These are phyloP conservation scores for Mucor indicus DNA, from an alignment of 371 early-diverging fungal genomes.

Conservation along the genomic window DNA sequence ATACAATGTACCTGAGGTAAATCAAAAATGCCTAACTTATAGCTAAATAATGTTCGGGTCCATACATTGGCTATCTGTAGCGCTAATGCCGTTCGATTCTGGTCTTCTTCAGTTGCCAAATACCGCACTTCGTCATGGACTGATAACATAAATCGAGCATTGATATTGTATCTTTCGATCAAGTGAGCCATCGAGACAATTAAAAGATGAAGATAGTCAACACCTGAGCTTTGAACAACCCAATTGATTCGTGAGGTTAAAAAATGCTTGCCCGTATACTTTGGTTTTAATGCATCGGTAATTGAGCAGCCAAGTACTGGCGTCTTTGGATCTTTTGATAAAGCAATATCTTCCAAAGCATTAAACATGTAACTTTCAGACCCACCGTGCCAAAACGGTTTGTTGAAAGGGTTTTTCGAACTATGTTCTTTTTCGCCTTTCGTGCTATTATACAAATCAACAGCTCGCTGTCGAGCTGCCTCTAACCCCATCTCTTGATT, in stretches of 20 bases:
- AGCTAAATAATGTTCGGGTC: conserved; percentile 89
- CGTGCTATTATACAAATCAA: conserved; percentile 73
- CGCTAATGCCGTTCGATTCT: conserved; percentile 77
- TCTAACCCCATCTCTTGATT: conserved; percentile 67
- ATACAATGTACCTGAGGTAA: conserved; percentile 72
- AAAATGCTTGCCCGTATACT: conserved; percentile 64
- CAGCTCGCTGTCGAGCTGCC: conserved; percentile 67
- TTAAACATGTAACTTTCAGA: conserved; percentile 97
- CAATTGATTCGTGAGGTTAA: conserved; percentile 93
- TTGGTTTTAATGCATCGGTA: conserved; percentile 79
- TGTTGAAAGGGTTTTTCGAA: conserved; percentile 22
- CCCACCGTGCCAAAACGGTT: conserved; percentile 86
- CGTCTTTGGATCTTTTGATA: conserved; percentile 73
- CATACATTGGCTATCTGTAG: conserved; percentile 93
- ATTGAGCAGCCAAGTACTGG: conserved; percentile 89
- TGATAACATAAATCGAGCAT: conserved; percentile 86
- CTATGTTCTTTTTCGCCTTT: conserved; percentile 74
- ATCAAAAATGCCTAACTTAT: conserved; percentile 81
- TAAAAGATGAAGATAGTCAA: conserved; percentile 96
- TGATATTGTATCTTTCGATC: conserved; percentile 70
- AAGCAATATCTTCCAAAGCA: conserved; percentile 82
- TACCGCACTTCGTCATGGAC: conserved; percentile 98
- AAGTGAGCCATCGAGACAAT: conserved; percentile 88
- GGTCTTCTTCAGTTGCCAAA: conserved; percentile 76
- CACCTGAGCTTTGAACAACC: conserved; percentile 98